Evolutionary conservation across 2,329 filamentous ascomycete genomes (phyloP).

Genomic region (Alternaria triticina): DNA sequence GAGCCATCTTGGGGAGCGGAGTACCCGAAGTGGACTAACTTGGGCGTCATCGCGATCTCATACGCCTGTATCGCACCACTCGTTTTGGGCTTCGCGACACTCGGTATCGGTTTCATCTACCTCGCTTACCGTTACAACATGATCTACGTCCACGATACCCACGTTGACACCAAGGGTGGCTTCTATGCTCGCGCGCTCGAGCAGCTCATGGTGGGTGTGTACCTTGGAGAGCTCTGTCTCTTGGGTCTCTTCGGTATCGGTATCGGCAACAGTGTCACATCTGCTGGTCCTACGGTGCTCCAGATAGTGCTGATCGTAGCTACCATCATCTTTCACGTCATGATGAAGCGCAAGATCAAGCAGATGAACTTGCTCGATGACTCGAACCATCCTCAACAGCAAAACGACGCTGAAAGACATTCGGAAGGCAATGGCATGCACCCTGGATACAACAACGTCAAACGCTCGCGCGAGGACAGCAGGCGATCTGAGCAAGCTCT

Average conservation of each 20-base stretch:
- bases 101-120: conserved; percentile 55
- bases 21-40: conserved; percentile 56
- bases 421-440: conserved; percentile 10
- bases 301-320: conserved; percentile 50
- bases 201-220: conserved; percentile 57
- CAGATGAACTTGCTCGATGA: conserved; percentile 37
- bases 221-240: conserved; percentile 55
- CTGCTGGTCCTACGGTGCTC: conserved; percentile 50
- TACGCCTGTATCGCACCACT: conserved; percentile 58
- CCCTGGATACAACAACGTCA: background rate
- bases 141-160: conserved; percentile 56
- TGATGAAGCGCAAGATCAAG: conserved; percentile 40
- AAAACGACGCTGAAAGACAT: conserved; percentile 26
- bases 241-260: conserved; percentile 55
- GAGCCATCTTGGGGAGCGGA: conserved; percentile 54
- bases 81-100: conserved; percentile 53
- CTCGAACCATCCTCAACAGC: conserved; percentile 29
- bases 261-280: conserved; percentile 38
- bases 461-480: background rate
- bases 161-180: conserved; percentile 55
- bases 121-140: conserved; percentile 58
- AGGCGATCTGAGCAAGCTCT: background rate
- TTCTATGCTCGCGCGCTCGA: conserved; percentile 55
- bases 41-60: conserved; percentile 53
- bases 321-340: conserved; percentile 52